Conservation (phyloP, 805 yeast genomes). For the Cyberlindnera saturnus region DNA sequence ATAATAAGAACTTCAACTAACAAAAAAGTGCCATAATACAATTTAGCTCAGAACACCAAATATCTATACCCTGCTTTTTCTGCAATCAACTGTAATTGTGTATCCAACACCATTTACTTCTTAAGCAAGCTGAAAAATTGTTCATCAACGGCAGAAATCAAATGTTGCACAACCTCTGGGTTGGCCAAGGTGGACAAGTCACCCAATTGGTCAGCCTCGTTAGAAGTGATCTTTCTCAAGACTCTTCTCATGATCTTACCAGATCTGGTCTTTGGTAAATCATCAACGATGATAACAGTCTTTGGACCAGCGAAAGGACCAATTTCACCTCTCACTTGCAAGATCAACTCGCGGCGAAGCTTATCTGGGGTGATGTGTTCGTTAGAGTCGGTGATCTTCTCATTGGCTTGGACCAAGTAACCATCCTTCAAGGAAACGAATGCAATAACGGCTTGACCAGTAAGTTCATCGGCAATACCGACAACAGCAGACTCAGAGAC, state of each 20-base stretch:
- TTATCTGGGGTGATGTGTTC: conserved; percentile 29
- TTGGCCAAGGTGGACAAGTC: conserved; percentile 86
- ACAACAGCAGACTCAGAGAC: conserved; percentile 97
- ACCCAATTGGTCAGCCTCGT: conserved; percentile 90
- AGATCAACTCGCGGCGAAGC: conserved; percentile 64
- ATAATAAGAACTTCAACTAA: too few species aligned
- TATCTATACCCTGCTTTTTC: background rate
- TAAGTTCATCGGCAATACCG: conserved; percentile 89
- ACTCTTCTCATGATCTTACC: conserved; percentile 99
- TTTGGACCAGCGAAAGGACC: conserved; percentile 94
- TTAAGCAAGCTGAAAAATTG: conserved; percentile 14
- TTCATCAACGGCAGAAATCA: conserved; percentile 55
- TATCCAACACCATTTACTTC: conserved; percentile 1
- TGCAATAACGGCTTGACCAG: conserved; percentile 97
- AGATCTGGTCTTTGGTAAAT: conserved; percentile 96
- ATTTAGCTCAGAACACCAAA: too few species aligned
- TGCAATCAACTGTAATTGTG: conserved; percentile 5
- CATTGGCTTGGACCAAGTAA: conserved; percentile 25
- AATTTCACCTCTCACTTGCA: conserved; percentile 87
- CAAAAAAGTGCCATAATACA: too few species aligned
- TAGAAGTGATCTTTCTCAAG: conserved; percentile 84
- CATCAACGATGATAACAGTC: conserved; percentile 73
- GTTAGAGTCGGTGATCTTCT: conserved; percentile 23
- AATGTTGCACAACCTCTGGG: conserved; percentile 73
- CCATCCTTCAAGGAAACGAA: conserved; percentile 76